Conservation (phyloP, 176 grass and related monocot genomes). For the Rhynchospora tenuis region DNA sequence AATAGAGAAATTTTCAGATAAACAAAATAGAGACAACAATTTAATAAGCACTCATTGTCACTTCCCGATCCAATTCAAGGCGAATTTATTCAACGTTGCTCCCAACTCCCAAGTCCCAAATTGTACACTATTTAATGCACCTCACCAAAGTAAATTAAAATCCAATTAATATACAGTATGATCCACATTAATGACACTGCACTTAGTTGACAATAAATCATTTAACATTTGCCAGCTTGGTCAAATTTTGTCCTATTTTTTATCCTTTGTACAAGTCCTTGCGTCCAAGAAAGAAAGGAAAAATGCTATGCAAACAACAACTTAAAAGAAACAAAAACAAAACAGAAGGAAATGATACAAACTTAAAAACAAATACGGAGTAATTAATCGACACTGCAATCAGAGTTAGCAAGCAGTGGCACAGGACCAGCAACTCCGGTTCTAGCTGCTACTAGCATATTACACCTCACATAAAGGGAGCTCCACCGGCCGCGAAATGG, state of each 20-base stretch:
- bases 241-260: neutral
- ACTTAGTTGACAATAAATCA: neutral
- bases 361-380: neutral
- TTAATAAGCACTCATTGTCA: neutral
- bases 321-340: constrained; percentile 1
- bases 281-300: neutral
- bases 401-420: neutral
- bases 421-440: constrained; percentile 5
- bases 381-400: constrained; percentile 5
- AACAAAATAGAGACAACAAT: neutral
- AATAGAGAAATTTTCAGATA: too few species aligned
- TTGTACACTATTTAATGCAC: neutral
- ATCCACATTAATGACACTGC: neutral
- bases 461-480: constrained; percentile 11
- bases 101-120: neutral
- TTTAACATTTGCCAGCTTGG: neutral
- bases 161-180: neutral
- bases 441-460: constrained; percentile 8
- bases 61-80: neutral
- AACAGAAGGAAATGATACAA: neutral
- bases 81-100: neutral
- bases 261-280: neutral
- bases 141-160: neutral
- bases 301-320: neutral
- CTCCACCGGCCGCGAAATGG: constrained; percentile 12